Conservation (phyloP, 73 alveolate species). For the Paramecium sonneborni region DNA sequence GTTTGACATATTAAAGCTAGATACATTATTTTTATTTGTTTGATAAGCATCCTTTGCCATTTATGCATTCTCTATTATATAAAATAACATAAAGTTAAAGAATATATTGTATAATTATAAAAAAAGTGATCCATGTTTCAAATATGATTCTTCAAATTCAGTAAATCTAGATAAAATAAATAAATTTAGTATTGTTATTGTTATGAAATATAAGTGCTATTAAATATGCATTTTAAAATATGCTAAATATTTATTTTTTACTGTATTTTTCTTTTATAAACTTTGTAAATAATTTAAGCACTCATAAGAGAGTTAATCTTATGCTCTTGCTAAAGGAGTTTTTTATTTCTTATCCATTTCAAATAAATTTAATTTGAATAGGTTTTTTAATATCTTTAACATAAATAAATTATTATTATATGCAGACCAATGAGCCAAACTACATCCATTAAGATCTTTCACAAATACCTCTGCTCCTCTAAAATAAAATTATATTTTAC, state of each 20-base stretch:
- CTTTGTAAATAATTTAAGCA: background rate
- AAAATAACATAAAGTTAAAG: background rate
- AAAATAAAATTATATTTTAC: background rate
- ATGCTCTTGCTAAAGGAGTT: background rate
- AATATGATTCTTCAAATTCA: background rate
- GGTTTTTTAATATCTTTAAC: background rate
- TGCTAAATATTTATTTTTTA: background rate
- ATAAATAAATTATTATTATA: background rate
- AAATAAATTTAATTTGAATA: background rate
- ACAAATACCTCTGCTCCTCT: background rate
- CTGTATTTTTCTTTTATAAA: background rate
- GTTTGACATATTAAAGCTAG: background rate
- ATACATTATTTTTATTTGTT: background rate
- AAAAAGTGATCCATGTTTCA: background rate
- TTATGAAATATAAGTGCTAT: background rate
- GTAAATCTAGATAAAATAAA: background rate
- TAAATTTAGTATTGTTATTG: background rate
- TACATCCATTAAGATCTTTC: background rate
- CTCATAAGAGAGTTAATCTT: background rate
- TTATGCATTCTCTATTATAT: background rate
- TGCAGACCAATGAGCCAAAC: slow-evolving; percentile 10
- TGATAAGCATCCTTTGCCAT: background rate
- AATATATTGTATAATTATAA: background rate
- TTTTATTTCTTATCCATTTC: background rate
- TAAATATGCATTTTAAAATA: background rate